These are phyloP conservation scores for Fraxinus anomala DNA, from an alignment of 257 asterid species.

Conservation along the genomic window DNA sequence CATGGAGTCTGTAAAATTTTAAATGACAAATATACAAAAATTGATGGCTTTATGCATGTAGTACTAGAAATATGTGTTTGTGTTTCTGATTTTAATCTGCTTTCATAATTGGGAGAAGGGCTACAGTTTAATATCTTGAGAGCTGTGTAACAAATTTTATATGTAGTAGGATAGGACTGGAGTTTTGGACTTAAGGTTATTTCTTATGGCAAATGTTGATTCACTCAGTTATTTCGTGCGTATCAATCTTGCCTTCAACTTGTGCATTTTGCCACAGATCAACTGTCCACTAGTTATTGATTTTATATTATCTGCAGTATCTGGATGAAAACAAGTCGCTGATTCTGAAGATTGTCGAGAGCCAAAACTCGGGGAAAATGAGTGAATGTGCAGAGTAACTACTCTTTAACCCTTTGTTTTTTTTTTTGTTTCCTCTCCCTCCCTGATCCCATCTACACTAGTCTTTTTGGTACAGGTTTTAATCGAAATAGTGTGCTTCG, in stretches of 20 bases:
- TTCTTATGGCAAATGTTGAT: no score
- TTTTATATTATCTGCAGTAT: conserved; percentile 52
- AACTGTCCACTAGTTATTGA: not conserved
- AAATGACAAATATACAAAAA: not conserved
- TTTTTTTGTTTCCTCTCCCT: not conserved
- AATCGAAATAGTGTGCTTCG: no score
- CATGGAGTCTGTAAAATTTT: not conserved
- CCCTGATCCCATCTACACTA: not conserved
- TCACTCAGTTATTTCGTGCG: no score
- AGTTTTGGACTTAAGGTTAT: no score
- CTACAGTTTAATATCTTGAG: no score
- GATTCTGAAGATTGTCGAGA: conserved; percentile 95
- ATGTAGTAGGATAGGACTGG: no score
- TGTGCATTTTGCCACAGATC: no score
- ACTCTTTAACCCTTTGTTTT: not conserved
- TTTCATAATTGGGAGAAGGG: no score
- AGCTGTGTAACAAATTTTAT: no score
- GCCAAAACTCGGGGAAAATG: conserved; percentile 91
- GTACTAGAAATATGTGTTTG: not conserved
- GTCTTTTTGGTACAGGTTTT: not conserved
- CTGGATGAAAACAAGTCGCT: conserved; percentile 96
- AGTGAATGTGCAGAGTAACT: conserved; percentile 96
- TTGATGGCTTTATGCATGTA: not conserved
- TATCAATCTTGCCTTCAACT: no score
- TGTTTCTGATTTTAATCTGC: not conserved